Conservation (phyloP, 257 asterid genomes). For the Nicotiana noctiflora region DNA sequence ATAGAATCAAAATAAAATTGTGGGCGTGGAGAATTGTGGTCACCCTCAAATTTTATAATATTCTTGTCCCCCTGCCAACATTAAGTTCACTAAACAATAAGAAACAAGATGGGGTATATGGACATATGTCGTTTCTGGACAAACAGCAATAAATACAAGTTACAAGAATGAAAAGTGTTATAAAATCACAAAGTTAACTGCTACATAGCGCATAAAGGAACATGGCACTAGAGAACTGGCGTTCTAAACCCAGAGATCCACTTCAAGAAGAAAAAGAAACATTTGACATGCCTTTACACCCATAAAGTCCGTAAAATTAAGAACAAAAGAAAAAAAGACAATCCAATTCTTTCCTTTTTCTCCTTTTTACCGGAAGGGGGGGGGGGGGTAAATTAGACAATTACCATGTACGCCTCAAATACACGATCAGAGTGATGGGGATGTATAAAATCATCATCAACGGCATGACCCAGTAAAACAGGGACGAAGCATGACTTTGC, state of each 20-base stretch:
- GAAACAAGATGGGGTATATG: not conserved
- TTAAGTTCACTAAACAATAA: conserved; percentile 1
- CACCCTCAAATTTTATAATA: conserved; percentile 90
- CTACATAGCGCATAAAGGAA: not conserved
- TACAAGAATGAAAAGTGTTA: not conserved
- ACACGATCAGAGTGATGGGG: conserved; percentile 94
- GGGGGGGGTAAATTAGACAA: not conserved
- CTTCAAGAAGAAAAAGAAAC: conserved; percentile 6
- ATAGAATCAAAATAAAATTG: conserved; percentile 94
- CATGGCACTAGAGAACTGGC: not conserved
- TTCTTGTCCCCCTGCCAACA: conserved; percentile 82
- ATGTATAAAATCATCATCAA: conserved; percentile 81
- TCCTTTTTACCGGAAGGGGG: not conserved
- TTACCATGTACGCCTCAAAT: conserved; percentile 75
- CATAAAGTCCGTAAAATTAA: too few species aligned
- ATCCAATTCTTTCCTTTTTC: not conserved
- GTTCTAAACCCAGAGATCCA: not conserved
- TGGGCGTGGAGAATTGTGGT: conserved; percentile 95
- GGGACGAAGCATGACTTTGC: conserved; percentile 91
- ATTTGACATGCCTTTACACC: not conserved
- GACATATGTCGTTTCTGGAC: not conserved
- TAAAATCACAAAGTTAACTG: not conserved
- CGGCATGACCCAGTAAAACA: conserved; percentile 78
- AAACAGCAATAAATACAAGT: not conserved
- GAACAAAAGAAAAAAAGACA: not conserved